phyloP scores from a whole-genome alignment of 176 grass and related monocot genomes.

The Oryza meyeriana region DNA sequence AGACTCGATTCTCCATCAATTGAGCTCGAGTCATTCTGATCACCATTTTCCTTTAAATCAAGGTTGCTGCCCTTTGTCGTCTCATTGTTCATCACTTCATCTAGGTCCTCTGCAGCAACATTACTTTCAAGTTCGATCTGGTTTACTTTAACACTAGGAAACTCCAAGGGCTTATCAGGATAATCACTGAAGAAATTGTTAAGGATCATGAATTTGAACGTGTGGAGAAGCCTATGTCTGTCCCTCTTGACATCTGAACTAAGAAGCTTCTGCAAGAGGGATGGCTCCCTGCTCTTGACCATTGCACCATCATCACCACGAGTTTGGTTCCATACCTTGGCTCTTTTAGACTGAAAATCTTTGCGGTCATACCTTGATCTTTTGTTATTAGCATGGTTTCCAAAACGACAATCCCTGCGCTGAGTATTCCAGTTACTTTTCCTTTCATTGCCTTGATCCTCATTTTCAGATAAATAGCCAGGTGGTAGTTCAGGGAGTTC shows the following conservation, averaged over 20 bases:
- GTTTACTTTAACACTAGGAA: constrained; percentile 55
- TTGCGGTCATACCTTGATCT: constrained; percentile 37
- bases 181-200: constrained; percentile 80
- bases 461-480: constrained; percentile 64
- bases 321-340: constrained; percentile 30
- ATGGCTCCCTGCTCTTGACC: constrained; percentile 54
- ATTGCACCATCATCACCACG: neutral
- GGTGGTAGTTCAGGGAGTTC: constrained; percentile 79
- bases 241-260: constrained; percentile 76
- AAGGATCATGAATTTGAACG: constrained; percentile 68
- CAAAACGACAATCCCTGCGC: constrained; percentile 23
- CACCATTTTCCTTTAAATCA: constrained; percentile 31
- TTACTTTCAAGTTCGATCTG: constrained; percentile 42
- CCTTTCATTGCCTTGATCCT: constrained; percentile 29
- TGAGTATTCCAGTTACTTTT: constrained; percentile 35
- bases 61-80: neutral
- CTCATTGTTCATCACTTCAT: constrained; percentile 28
- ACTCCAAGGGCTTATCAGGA: constrained; percentile 60
- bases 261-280: constrained; percentile 85
- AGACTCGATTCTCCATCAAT: constrained; percentile 31
- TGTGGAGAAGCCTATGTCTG: constrained; percentile 60
- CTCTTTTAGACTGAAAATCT: constrained; percentile 40
- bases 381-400: constrained; percentile 58
- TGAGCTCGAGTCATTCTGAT: neutral
- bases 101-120: constrained; percentile 19